phyloP scores from a whole-genome alignment of 768 basidiomycete genomes.

The Kondoa subrosea region DNA sequence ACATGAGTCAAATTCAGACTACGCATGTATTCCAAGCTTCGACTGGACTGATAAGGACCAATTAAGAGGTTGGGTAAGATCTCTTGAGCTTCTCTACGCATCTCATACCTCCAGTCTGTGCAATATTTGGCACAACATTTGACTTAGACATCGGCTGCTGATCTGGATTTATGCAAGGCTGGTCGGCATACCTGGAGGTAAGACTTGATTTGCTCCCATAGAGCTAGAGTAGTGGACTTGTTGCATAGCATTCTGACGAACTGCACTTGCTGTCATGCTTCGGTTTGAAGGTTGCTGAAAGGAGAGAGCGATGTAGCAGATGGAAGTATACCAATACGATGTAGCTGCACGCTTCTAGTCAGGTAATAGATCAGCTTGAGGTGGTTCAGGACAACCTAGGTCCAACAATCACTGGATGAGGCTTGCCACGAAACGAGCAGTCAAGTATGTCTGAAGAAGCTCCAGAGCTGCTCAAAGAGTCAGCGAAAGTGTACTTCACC shows the following conservation, averaged over 20 bases:
- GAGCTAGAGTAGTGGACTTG: too few relatives aligned
- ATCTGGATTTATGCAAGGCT: background rate
- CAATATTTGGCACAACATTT: background rate
- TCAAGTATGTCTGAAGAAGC: background rate
- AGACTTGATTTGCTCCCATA: constrained; percentile 3
- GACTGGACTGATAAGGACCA: constrained; percentile 76
- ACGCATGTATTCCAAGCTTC: constrained; percentile 53
- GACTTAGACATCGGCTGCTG: background rate
- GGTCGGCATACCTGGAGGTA: constrained; percentile 3
- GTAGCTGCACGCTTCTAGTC: too few relatives aligned
- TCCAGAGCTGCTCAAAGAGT: background rate
- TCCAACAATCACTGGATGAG: too few relatives aligned
- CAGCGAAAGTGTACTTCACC: background rate
- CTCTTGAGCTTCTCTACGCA: constrained; percentile 87
- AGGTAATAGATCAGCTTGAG: too few relatives aligned
- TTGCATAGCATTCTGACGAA: background rate
- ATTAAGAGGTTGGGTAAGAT: constrained; percentile 60
- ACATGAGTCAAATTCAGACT: constrained; percentile 64
- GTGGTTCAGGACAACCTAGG: too few relatives aligned
- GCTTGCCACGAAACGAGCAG: background rate
- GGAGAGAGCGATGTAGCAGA: too few relatives aligned
- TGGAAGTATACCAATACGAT: too few relatives aligned
- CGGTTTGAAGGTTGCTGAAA: background rate
- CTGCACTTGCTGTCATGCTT: background rate
- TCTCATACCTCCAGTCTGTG: constrained; percentile 54